Percentiles rank a stretch among this genome's conserved stretches.
Evolutionary conservation across 331 rosid species (phyloP).

Genomic region (Cucumis variabilis): DNA sequence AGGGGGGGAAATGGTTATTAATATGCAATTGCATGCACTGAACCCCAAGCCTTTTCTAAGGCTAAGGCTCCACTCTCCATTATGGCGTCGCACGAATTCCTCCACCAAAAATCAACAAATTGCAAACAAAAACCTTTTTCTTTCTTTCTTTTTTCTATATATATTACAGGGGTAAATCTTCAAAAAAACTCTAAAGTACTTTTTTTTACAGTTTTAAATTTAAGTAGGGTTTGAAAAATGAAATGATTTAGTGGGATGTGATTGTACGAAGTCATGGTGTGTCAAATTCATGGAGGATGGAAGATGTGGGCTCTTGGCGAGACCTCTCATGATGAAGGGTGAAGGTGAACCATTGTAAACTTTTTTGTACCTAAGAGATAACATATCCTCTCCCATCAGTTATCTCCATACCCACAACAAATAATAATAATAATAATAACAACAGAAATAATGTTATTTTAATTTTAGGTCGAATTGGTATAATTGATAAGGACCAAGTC

Average conservation of each 20-base stretch:
- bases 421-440: too few relatives aligned
- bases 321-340: not conserved
- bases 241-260: conserved; percentile 46
- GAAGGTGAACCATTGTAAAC: not conserved
- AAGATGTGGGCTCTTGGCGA: not conserved
- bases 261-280: conserved; percentile 42
- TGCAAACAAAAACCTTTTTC: not conserved
- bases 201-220: not conserved
- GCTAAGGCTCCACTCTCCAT: not conserved
- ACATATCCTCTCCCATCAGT: too few relatives aligned
- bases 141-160: too few relatives aligned
- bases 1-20: not conserved
- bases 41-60: not conserved
- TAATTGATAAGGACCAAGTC: too few relatives aligned
- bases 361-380: too few relatives aligned
- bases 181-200: not conserved
- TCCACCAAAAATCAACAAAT: not conserved
- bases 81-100: not conserved
- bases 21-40: not conserved
- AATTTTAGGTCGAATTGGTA: too few relatives aligned
- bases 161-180: not conserved
- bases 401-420: too few relatives aligned
- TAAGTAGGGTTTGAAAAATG: not conserved
- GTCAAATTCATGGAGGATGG: conserved; percentile 26
- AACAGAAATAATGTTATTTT: too few relatives aligned